Percentiles rank a stretch among this genome's conserved stretches.
Conservation (phyloP, 75 land plant species). For the Larix kaempferi region DNA sequence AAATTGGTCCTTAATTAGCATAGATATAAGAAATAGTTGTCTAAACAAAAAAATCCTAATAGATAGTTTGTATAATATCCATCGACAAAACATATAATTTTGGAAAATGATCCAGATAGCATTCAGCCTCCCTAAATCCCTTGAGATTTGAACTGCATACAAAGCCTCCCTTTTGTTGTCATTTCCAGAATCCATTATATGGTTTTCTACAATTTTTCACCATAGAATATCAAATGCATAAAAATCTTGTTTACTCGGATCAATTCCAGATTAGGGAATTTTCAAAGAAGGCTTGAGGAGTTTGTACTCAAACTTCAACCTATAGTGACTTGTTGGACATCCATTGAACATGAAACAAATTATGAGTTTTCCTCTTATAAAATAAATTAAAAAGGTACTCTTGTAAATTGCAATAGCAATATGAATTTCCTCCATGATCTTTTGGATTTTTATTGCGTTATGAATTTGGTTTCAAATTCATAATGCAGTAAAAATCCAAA, state of each 20-base stretch:
- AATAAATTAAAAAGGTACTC: not conserved
- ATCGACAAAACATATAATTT: not conserved
- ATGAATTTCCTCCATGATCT: too few relatives aligned
- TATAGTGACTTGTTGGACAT: not conserved
- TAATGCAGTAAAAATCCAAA: too few relatives aligned
- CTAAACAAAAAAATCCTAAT: not conserved
- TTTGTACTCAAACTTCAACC: not conserved
- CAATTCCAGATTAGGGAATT: not conserved
- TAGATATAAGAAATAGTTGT: not conserved
- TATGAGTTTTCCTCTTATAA: not conserved
- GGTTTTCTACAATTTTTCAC: not conserved
- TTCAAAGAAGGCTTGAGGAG: not conserved
- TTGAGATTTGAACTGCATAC: not conserved
- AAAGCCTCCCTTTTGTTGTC: not conserved
- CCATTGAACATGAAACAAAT: not conserved
- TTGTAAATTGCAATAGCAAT: not conserved
- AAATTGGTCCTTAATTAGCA: not conserved
- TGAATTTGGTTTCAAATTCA: too few relatives aligned
- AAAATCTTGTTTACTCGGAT: not conserved
- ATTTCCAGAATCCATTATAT: not conserved
- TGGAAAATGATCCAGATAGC: not conserved
- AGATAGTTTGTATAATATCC: not conserved
- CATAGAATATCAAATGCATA: not conserved
- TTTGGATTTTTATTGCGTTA: too few relatives aligned
- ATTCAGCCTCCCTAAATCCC: not conserved